Percentiles rank a stretch among this genome's conserved stretches.
Evolutionary conservation across 768 basidiomycete genomes (phyloP).

Genomic region (Panaeolus cyanescens): DNA sequence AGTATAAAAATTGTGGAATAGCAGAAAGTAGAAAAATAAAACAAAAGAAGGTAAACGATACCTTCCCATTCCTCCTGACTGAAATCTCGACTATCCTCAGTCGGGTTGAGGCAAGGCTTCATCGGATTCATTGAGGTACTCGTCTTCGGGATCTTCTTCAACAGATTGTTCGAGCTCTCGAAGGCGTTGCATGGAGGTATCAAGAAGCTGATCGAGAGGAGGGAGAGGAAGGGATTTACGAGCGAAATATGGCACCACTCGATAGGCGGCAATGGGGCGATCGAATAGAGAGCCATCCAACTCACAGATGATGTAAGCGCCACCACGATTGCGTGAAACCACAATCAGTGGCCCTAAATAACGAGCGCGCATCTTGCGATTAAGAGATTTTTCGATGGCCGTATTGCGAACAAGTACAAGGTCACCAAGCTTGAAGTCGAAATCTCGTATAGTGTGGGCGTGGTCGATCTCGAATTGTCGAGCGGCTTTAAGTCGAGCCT

Average conservation of each 20-base stretch:
- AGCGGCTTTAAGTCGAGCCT: conserved; percentile 13
- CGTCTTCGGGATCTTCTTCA: too few relatives aligned
- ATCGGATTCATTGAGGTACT: too few relatives aligned
- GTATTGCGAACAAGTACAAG: conserved; percentile 38
- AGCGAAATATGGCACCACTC: conserved; percentile 22
- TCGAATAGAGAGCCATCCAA: conserved; percentile 29
- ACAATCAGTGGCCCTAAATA: conserved; percentile 41
- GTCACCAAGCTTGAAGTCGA: conserved; percentile 26
- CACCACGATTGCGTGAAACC: conserved; percentile 23
- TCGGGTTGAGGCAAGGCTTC: too few relatives aligned
- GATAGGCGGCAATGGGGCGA: conserved; percentile 16
- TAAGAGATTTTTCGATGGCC: conserved; percentile 25
- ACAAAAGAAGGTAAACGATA: too few relatives aligned
- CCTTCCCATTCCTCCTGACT: too few relatives aligned
- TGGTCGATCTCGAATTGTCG: conserved; percentile 13
- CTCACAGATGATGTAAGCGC: conserved; percentile 31
- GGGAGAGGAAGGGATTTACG: conserved; percentile 4
- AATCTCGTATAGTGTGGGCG: conserved; percentile 14
- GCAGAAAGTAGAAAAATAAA: too few relatives aligned
- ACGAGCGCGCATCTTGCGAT: conserved; percentile 30
- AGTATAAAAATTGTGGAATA: too few relatives aligned
- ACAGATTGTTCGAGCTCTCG: too few relatives aligned
- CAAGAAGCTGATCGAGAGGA: conserved; percentile 14
- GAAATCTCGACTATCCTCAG: too few relatives aligned
- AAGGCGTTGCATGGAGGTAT: conserved; percentile 6